Base-by-base conservation (phyloP, 768 basidiomycete genomes). In the Amanita phalloides region DNA sequence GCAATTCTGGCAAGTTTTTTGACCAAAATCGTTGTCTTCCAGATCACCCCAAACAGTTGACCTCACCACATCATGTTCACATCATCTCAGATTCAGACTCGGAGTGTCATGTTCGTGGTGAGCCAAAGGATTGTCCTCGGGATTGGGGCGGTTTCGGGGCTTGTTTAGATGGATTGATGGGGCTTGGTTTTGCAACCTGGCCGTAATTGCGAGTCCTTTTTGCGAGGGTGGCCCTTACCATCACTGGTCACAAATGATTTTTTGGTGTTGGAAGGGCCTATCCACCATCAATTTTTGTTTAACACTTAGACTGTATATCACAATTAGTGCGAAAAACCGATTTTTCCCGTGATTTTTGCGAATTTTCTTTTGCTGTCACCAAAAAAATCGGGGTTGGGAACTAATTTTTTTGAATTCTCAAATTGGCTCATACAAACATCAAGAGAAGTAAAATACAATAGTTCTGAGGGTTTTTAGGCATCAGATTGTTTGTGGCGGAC, bases 161-260 rank as follows among this genome's bases (percentile, higher is more conserved):
- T n/a, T 46, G 45, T 33, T 32, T 33, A 33, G 1, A 47, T 23
- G 41, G 4, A 17, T 33, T 30, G 6, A 45, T 45, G 23, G 26
- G 14, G 45, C 26, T 32, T 45, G 45, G 28, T 45, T 45, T 45
- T 32, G 28, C 45, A 45, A 32, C 2, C 45, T 30, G 11, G 26
- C 9, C 2, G 21, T 36, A n/a, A 21, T 47, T 47, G 46, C 20
- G 17, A 47, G 46, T n/a, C 46, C 46, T 9, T 35, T 23, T 47
- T 47, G 17, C 46, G 8, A 33, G 46, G 46, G 20, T 21, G n/a
- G 17, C 46, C 17, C 46, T 35, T 35, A 21, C 46, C 17, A 47
- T 47, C 45, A 46, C 45, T 46, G 30, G 26, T 45, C 11, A 45
- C 43, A 45, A 45, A 45, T 45, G 21, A 26, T 45, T 45, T 45